Conservation (phyloP, 371 early-diverging fungal genomes). For the Mortierella sp. region DNA sequence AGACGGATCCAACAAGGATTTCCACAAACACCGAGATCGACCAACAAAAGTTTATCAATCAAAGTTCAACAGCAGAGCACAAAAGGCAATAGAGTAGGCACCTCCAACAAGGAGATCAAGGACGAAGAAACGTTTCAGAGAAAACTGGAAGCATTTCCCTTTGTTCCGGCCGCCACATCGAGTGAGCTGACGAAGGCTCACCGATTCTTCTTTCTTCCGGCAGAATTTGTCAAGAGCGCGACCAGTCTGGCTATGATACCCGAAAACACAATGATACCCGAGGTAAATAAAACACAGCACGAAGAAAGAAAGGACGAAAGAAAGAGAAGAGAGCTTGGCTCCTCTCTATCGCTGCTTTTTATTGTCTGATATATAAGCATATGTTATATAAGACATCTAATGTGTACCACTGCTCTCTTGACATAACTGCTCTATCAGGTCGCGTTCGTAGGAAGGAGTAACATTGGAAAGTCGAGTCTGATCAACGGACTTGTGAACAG, state of each 20-base stretch:
- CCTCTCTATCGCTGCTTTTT: no score
- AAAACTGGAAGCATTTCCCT: slow-evolving; percentile 46
- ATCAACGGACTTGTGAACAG: slow-evolving; percentile 74
- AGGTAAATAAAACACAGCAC: slow-evolving; percentile 24
- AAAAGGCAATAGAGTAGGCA: no score
- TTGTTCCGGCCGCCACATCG: slow-evolving; percentile 41
- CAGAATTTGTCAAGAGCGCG: slow-evolving; percentile 50
- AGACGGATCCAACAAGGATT: slow-evolving; percentile 12
- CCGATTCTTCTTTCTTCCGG: slow-evolving; percentile 41
- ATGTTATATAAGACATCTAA: no score
- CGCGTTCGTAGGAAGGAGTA: slow-evolving; percentile 83
- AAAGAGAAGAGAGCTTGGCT: no score
- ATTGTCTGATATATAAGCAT: no score
- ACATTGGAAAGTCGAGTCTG: slow-evolving; percentile 83
- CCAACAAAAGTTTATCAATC: no score
- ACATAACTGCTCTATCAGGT: slow-evolving; percentile 56
- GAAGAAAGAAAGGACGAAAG: no score
- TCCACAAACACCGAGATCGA: no score
- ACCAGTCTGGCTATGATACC: slow-evolving; percentile 37
- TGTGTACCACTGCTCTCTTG: no score
- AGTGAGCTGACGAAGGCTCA: slow-evolving; percentile 42
- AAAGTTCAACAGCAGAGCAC: no score
- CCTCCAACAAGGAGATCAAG: not conserved
- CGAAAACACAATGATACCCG: slow-evolving; percentile 46
- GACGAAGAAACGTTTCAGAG: slow-evolving; percentile 30